Evolutionary conservation across 2,329 filamentous ascomycete species (phyloP), one percentile per base, ranked within the genome.

Genomic region (Ophiostoma novo-ulmi): DNA sequence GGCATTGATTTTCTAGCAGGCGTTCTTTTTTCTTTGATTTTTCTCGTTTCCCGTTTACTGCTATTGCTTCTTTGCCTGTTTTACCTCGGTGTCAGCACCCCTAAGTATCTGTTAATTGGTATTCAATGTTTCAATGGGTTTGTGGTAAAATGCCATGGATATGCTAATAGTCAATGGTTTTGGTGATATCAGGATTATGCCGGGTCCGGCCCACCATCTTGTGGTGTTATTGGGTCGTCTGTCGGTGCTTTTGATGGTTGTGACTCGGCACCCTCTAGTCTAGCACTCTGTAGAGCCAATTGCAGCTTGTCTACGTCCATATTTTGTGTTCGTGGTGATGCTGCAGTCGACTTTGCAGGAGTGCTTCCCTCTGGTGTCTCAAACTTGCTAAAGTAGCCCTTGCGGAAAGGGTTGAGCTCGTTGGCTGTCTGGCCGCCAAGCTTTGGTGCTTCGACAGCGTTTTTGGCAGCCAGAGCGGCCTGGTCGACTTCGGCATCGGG

Each of bases 391-490:
- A 88, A 88, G 77, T 88, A 88, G 41, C 83, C 82, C 70, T 83
- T 82, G 67, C 86, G 84, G 75, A 88, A 88, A 8, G 86, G 85
- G 73, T 88, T 88, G 71, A 88, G 80, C 73, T 88, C 85, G 75
- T 88, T 83, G 39, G 84, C 86, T 1, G 85, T 85, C 70, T 79
- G 82, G 22, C 86, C 86, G 36, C 68, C 52, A 1, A 77, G 75
- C 68, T 75, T 76, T 71, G 73, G 77, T 75, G 70, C 73, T 74
- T 74, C 78, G 76, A 70, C 76, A 44, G 74, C 73, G 48, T 67
- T 44, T 22, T 48, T 26, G n/a, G 38, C 65, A 14, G 65, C 65
- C 26, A 67, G 65, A 13, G 65, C 65, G 6, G 13, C 20, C 39
- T 44, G 38, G 69, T 85, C 83, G 8, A 91, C 83, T 44, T 84